Conservation (phyloP, 306 rosid genomes). For the Styphnolobium japonicum region DNA sequence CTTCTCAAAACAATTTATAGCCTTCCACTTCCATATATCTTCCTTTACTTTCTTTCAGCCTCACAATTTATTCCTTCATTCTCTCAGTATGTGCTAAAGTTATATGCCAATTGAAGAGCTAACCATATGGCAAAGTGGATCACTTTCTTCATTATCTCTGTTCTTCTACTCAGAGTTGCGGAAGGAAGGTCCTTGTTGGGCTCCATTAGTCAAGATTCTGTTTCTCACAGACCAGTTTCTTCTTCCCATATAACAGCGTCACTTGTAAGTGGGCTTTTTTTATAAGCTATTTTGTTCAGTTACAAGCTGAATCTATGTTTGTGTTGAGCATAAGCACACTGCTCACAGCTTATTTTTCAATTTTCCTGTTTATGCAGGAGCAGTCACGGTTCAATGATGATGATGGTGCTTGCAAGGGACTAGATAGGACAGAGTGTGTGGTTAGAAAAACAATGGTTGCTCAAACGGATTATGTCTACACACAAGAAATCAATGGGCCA, state of each 20-base stretch:
- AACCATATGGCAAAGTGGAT: constrained; percentile 37
- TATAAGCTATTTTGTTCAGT: not conserved
- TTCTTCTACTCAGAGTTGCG: constrained; percentile 28
- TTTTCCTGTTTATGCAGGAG: constrained; percentile 19
- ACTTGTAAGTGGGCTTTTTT: constrained; percentile 30
- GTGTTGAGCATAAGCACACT: not conserved
- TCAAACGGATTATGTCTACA: constrained; percentile 62
- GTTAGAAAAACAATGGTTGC: constrained; percentile 46
- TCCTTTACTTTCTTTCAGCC: not conserved
- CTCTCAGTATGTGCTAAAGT: not conserved
- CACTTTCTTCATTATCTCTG: constrained; percentile 31
- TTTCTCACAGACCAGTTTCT: constrained; percentile 13
- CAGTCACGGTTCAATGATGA: constrained; percentile 25
- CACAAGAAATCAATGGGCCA: constrained; percentile 45
- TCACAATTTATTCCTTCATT: not conserved
- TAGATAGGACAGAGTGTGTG: constrained; percentile 43
- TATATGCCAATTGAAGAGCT: not conserved
- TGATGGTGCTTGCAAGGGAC: constrained; percentile 44
- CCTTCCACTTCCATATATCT: not conserved
- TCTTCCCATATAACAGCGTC: constrained; percentile 9
- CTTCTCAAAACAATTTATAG: not conserved
- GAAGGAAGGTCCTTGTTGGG: constrained; percentile 30
- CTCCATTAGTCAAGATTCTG: constrained; percentile 17
- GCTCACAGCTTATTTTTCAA: not conserved
- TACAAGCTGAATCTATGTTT: not conserved